These are phyloP conservation scores for Penicillium paxilli DNA, from an alignment of 495 filamentous ascomycete species.

Conservation along the genomic window DNA sequence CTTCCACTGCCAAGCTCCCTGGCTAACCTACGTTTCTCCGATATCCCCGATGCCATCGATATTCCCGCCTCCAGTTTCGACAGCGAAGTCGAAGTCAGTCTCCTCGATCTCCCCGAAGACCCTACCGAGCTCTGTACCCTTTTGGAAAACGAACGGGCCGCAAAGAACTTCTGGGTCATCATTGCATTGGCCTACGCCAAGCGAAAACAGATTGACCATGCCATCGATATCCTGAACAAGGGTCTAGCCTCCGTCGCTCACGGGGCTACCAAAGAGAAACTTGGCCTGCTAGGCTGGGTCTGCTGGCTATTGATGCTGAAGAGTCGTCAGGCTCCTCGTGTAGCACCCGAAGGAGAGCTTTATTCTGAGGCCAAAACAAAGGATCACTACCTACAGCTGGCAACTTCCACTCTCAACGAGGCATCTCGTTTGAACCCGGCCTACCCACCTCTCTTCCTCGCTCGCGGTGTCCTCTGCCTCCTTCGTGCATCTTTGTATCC, in stretches of 20 bases:
- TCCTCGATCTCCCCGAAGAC: constrained; percentile 87
- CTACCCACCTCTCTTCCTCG: constrained; percentile 83
- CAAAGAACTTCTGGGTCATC: constrained; percentile 90
- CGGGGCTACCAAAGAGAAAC: constrained; percentile 75
- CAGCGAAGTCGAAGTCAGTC: constrained; percentile 89
- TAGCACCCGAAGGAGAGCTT: constrained; percentile 60
- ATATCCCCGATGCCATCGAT: constrained; percentile 86
- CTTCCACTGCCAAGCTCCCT: constrained; percentile 19
- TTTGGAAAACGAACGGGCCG: constrained; percentile 86
- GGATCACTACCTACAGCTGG: constrained; percentile 87
- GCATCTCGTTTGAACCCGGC: constrained; percentile 90
- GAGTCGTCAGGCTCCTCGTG: constrained; percentile 84
- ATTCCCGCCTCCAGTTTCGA: constrained; percentile 81
- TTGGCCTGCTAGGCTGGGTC: constrained; percentile 77
- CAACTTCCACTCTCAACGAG: constrained; percentile 88
- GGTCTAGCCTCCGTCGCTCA: constrained; percentile 72
- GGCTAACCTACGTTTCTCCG: constrained; percentile 67
- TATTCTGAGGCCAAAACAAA: constrained; percentile 80
- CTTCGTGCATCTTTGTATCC: constrained; percentile 83
- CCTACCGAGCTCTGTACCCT: constrained; percentile 93
- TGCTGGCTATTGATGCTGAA: constrained; percentile 94
- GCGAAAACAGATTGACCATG: constrained; percentile 86
- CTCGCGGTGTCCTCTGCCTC: constrained; percentile 86
- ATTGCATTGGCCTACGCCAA: constrained; percentile 97
- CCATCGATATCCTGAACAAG: constrained; percentile 88